Evolutionary conservation across 805 yeast genomes (phyloP).

Genomic region (Candida ascalaphidarum): DNA sequence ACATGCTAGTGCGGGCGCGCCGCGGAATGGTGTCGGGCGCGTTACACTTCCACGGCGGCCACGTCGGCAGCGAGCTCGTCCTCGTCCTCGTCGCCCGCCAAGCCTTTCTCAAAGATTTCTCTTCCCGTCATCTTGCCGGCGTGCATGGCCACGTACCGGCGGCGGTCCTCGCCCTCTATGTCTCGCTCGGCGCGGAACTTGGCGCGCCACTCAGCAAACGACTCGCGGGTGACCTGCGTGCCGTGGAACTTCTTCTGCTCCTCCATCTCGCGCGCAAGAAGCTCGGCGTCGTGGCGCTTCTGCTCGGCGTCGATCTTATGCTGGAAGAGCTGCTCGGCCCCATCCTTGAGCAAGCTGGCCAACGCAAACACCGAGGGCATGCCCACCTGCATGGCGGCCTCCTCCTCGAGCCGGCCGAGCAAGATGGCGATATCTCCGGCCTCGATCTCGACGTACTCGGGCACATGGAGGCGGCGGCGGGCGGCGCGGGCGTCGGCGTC

Average conservation of each 20-base stretch:
- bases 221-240: slow-evolving; percentile 76
- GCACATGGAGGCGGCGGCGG: slow-evolving; percentile 39
- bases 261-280: slow-evolving; percentile 60
- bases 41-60: slow-evolving; percentile 7
- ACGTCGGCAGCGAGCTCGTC: slow-evolving; percentile 13
- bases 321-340: slow-evolving; percentile 62
- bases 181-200: slow-evolving; percentile 66
- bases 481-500: slow-evolving; percentile 13
- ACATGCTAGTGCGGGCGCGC: too few species aligned
- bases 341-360: slow-evolving; percentile 70
- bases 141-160: slow-evolving; percentile 50
- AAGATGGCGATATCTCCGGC: slow-evolving; percentile 36
- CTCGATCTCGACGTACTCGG: slow-evolving; percentile 52
- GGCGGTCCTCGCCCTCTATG: slow-evolving; percentile 49
- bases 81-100: slow-evolving; percentile 61
- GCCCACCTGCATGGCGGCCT: slow-evolving; percentile 75
- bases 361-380: slow-evolving; percentile 87
- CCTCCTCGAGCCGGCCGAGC: slow-evolving; percentile 36
- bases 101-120: slow-evolving; percentile 84
- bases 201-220: slow-evolving; percentile 65
- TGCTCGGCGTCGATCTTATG: slow-evolving; percentile 49
- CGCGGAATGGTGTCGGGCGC: too few species aligned
- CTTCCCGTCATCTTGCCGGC: slow-evolving; percentile 77
- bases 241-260: slow-evolving; percentile 90
- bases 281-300: slow-evolving; percentile 46